Conservation (phyloP, 768 basidiomycete genomes). For the Baorangia bicolor region DNA sequence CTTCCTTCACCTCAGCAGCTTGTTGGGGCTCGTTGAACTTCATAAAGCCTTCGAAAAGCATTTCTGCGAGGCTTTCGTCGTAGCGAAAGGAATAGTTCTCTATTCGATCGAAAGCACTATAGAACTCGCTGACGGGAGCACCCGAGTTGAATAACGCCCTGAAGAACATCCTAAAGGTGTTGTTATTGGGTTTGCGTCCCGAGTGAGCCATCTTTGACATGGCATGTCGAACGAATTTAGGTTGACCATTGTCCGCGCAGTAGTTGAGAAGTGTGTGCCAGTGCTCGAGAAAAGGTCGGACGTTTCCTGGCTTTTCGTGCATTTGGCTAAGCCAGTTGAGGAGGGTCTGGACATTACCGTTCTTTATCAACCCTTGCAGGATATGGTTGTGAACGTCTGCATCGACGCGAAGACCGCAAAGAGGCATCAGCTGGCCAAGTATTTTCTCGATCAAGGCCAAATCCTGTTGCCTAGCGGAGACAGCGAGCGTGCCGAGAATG, state of each 20-base stretch:
- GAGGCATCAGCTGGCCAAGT: slow-evolving; percentile 45
- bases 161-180: slow-evolving; percentile 51
- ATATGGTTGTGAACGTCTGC: slow-evolving; percentile 49
- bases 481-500: slow-evolving; percentile 46
- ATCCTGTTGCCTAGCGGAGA: slow-evolving; percentile 53
- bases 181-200: slow-evolving; percentile 42
- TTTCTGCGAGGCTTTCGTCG: slow-evolving; percentile 40
- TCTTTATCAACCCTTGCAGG: slow-evolving; percentile 46
- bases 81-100: slow-evolving; percentile 42
- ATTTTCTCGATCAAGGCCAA: slow-evolving; percentile 54
- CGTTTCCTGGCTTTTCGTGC: slow-evolving; percentile 45
- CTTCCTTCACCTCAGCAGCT: slow-evolving; percentile 39
- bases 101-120: slow-evolving; percentile 47
- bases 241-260: slow-evolving; percentile 32
- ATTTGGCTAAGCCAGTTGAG: slow-evolving; percentile 54
- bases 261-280: slow-evolving; percentile 54
- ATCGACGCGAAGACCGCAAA: slow-evolving; percentile 47
- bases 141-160: slow-evolving; percentile 39
- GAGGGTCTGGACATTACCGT: slow-evolving; percentile 44
- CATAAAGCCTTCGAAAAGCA: slow-evolving; percentile 45
- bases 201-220: slow-evolving; percentile 39
- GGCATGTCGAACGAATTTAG: slow-evolving; percentile 26
- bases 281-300: slow-evolving; percentile 49
- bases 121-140: slow-evolving; percentile 34
- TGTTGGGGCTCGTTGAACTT: slow-evolving; percentile 36